phyloP scores from a whole-genome alignment of 2,329 filamentous ascomycete species.

The Epichloe sylvatica region DNA sequence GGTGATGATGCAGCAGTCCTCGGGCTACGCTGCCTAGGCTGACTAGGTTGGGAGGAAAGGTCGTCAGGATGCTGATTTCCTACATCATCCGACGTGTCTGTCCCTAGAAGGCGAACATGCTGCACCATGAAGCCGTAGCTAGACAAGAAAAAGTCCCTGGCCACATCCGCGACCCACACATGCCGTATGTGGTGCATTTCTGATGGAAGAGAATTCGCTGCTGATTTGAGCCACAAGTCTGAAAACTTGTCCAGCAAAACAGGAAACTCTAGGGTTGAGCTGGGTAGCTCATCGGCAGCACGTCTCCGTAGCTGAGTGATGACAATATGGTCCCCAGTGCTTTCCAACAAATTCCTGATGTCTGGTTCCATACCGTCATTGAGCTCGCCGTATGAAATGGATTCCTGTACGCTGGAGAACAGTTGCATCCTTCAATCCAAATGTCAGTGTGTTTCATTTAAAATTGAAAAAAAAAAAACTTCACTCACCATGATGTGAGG shows the following conservation, averaged over 20 bases:
- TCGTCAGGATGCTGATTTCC: conserved; percentile 6
- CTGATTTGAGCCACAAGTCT: conserved; percentile 19
- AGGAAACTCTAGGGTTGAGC: conserved; percentile 14
- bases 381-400: conserved; percentile 1
- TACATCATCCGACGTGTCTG: conserved; percentile 5
- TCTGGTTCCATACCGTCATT: conserved; percentile 15
- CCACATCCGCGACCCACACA: conserved; percentile 19
- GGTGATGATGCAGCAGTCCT: conserved; percentile 6
- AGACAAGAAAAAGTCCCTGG: conserved; percentile 21
- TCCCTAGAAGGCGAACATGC: conserved; percentile 17
- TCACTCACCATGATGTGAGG: conserved; percentile 21
- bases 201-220: conserved; percentile 12
- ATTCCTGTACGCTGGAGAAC: conserved; percentile 1
- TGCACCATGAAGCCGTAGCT: conserved; percentile 23
- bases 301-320: conserved; percentile 18
- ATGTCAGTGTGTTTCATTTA: neutral
- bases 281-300: conserved; percentile 11
- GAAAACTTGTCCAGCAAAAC: conserved; percentile 16
- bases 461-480: neutral
- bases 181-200: conserved; percentile 12
- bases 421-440: conserved; percentile 15
- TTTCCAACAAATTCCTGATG: conserved; percentile 16
- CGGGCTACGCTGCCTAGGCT: neutral
- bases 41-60: conserved; percentile 1
- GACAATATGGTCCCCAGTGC: conserved; percentile 14